Conservation (phyloP, 148 eudicot genomes). For the Rhododendron vialii region DNA sequence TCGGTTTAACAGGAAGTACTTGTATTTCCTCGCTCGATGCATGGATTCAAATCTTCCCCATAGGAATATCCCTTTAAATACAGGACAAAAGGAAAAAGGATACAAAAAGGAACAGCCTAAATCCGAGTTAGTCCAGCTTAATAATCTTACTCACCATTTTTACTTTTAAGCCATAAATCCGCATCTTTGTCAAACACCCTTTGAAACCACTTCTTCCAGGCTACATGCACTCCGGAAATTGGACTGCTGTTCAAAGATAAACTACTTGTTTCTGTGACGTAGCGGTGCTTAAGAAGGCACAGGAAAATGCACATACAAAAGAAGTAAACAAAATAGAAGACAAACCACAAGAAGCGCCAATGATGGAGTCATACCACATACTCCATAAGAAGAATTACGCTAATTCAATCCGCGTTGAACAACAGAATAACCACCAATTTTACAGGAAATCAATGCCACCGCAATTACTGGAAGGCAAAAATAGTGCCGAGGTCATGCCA, state of each 20-base stretch:
- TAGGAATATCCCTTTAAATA: too few species aligned
- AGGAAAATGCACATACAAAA: neutral
- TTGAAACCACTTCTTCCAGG: too few species aligned
- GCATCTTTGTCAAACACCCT: too few species aligned
- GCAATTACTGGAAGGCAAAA: neutral
- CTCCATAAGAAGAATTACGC: neutral
- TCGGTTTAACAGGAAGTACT: too few species aligned
- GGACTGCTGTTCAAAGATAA: neutral
- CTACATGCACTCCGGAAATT: neutral
- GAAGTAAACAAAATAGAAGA: neutral
- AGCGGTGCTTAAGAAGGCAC: neutral
- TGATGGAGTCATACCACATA: neutral
- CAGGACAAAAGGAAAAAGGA: neutral
- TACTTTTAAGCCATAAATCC: too few species aligned
- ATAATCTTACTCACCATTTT: too few species aligned
- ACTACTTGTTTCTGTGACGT: neutral
- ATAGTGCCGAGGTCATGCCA: neutral
- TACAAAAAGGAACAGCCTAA: neutral
- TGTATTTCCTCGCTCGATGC: too few species aligned
- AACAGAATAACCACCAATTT: conserved; percentile 15
- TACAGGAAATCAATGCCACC: conserved; percentile 7
- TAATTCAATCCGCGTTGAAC: neutral
- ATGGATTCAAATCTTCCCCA: too few species aligned
- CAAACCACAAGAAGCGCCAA: neutral
- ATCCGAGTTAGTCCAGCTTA: too few species aligned